phyloP scores from a whole-genome alignment of 2,329 filamentous ascomycete species.

The Ophiocordyceps camponoti-saundersi region DNA sequence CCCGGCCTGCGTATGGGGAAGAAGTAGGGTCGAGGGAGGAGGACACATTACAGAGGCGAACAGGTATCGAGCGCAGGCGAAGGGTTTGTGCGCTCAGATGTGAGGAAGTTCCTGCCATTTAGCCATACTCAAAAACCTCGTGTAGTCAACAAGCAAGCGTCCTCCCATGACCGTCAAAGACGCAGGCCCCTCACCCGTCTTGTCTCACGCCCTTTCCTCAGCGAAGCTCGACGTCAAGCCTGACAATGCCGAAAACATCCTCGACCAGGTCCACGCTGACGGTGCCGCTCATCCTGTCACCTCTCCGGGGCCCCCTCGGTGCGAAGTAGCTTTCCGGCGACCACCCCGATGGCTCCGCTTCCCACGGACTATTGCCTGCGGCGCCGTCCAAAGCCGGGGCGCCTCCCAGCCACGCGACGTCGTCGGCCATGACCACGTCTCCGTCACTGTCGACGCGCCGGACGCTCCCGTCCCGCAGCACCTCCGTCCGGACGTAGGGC shows the following conservation, averaged over 20 bases:
- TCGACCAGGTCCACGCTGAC: conserved; percentile 15
- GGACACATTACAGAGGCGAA: too few relatives aligned
- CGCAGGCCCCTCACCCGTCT: background rate
- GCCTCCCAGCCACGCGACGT: background rate
- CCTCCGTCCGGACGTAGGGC: conserved; percentile 5
- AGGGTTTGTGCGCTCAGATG: background rate
- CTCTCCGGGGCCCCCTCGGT: background rate
- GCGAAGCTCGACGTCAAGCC: conserved; percentile 20
- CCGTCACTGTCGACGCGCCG: conserved; percentile 13
- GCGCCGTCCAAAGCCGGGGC: conserved; percentile 4
- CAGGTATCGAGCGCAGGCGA: too few relatives aligned
- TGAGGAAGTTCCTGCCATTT: background rate
- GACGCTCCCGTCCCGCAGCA: conserved; percentile 15
- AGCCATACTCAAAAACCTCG: background rate
- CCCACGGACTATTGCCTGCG: conserved; percentile 2
- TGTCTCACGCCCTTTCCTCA: background rate
- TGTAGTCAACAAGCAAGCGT: background rate
- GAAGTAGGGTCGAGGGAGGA: too few relatives aligned
- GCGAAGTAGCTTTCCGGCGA: conserved; percentile 2
- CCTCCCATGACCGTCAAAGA: background rate
- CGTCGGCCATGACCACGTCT: conserved; percentile 12
- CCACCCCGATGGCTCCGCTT: background rate
- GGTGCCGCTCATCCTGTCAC: conserved; percentile 7
- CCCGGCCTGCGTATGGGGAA: too few relatives aligned
- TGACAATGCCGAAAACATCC: conserved; percentile 17